Percentiles rank a stretch among this genome's conserved stretches.
phyloP scores from a whole-genome alignment of 345 rosid species.

The Heritiera fomes region DNA sequence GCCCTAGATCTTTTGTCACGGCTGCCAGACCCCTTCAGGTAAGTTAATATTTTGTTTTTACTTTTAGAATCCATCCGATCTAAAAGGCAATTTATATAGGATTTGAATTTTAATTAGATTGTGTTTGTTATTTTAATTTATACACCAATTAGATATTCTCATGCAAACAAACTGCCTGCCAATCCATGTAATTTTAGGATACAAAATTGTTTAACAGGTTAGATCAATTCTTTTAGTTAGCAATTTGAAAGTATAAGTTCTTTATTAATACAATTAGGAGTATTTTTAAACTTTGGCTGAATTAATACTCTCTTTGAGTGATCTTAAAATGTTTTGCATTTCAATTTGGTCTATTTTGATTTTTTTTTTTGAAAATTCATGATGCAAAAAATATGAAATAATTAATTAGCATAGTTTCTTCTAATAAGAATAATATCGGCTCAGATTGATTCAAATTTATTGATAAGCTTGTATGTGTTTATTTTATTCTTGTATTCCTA shows the following conservation, averaged over 20 bases:
- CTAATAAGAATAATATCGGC: too few relatives aligned
- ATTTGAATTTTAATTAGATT: not conserved
- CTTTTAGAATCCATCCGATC: not conserved
- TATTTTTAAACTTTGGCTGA: too few relatives aligned
- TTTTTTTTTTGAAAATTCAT: too few relatives aligned
- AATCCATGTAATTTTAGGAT: not conserved
- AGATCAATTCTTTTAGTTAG: too few relatives aligned
- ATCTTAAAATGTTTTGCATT: not conserved
- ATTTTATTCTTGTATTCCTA: not conserved
- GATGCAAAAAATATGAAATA: not conserved
- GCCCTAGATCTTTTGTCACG: conserved; percentile 25
- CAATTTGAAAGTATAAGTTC: not conserved
- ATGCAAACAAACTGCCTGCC: not conserved
- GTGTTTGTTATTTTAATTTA: too few relatives aligned
- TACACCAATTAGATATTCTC: not conserved
- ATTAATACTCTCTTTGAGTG: too few relatives aligned
- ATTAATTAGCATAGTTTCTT: not conserved
- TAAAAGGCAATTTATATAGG: not conserved
- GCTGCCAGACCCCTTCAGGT: conserved; percentile 29
- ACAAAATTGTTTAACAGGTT: not conserved
- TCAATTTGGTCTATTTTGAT: not conserved
- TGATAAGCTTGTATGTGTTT: not conserved
- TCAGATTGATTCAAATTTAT: too few relatives aligned
- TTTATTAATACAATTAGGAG: too few relatives aligned
- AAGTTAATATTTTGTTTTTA: not conserved